Percentiles rank a stretch among this genome's conserved stretches.
Conservation (phyloP, 1,139 yeast species). For the Torulaspora globosa region DNA sequence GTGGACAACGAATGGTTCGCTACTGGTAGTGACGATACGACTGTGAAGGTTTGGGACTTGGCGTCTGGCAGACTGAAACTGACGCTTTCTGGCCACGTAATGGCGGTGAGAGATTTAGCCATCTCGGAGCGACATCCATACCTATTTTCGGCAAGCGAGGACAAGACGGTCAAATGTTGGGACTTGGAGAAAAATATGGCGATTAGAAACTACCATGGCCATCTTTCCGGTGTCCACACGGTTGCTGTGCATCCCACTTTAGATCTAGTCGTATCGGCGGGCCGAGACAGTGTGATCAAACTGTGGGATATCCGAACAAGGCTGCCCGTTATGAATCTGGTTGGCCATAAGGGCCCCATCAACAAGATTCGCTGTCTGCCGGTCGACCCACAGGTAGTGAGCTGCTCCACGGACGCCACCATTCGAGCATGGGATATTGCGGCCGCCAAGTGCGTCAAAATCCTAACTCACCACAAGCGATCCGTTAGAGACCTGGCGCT, state of each 20-base stretch:
- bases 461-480: conserved; percentile 78
- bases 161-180: conserved; percentile 94
- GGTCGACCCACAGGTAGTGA: conserved; percentile 78
- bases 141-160: conserved; percentile 89
- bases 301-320: conserved; percentile 93
- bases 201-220: conserved; percentile 89
- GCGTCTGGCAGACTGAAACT: conserved; percentile 67
- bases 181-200: conserved; percentile 84
- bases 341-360: conserved; percentile 79
- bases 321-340: conserved; percentile 65
- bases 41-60: conserved; percentile 89
- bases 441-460: conserved; percentile 56
- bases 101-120: conserved; percentile 77
- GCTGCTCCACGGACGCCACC: conserved; percentile 82
- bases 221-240: conserved; percentile 82
- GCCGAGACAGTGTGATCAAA: conserved; percentile 80
- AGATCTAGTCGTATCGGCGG: conserved; percentile 83
- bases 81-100: conserved; percentile 83
- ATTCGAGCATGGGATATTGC: conserved; percentile 80
- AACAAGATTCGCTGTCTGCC: conserved; percentile 63
- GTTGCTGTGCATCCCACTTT: conserved; percentile 82
- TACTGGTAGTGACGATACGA: conserved; percentile 84
- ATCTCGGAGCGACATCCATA: conserved; percentile 79
- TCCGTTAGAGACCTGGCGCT: conserved; percentile 69
- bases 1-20: conserved; percentile 80